A percentile compares a stretch with the other conserved stretches of the same genome.
phyloP scores from a whole-genome alignment of 2,329 filamentous ascomycete genomes.

The Xylaria arbuscula region DNA sequence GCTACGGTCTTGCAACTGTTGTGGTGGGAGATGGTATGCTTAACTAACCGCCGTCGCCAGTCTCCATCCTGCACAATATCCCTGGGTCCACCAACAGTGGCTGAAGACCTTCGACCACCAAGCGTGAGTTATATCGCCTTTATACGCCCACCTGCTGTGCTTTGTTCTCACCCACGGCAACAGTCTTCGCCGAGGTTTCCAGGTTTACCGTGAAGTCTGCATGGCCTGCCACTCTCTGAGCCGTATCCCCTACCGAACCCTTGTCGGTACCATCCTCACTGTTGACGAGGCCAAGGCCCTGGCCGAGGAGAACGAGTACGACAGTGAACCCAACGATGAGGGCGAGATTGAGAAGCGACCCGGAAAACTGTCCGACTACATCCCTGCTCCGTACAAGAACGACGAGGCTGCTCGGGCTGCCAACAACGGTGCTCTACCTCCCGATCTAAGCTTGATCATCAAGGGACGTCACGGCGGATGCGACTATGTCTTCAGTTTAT shows the following conservation, averaged over 20 bases:
- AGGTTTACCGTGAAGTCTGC: conserved; percentile 99
- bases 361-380: conserved; percentile 98
- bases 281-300: conserved; percentile 97
- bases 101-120: conserved; percentile 97
- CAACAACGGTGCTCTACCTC: conserved; percentile 97
- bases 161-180: conserved; percentile 26
- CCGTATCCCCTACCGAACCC: conserved; percentile 90
- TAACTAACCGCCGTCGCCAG: conserved; percentile 59
- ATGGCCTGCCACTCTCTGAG: conserved; percentile 95
- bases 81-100: conserved; percentile 94
- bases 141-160: neutral
- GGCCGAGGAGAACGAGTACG: conserved; percentile 98
- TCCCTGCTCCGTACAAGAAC: conserved; percentile 96
- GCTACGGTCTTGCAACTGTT: neutral
- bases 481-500: conserved; percentile 97
- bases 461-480: conserved; percentile 98
- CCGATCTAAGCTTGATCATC: conserved; percentile 96
- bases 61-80: conserved; percentile 90
- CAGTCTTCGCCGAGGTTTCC: conserved; percentile 97
- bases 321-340: conserved; percentile 96
- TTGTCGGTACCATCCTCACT: conserved; percentile 92
- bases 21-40: conserved; percentile 26
- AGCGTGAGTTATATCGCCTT: conserved; percentile 72
- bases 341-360: conserved; percentile 98
- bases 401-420: conserved; percentile 97